phyloP scores from a whole-genome alignment of 352 stramenopile genomes.

The Saprolegnia diclina region DNA sequence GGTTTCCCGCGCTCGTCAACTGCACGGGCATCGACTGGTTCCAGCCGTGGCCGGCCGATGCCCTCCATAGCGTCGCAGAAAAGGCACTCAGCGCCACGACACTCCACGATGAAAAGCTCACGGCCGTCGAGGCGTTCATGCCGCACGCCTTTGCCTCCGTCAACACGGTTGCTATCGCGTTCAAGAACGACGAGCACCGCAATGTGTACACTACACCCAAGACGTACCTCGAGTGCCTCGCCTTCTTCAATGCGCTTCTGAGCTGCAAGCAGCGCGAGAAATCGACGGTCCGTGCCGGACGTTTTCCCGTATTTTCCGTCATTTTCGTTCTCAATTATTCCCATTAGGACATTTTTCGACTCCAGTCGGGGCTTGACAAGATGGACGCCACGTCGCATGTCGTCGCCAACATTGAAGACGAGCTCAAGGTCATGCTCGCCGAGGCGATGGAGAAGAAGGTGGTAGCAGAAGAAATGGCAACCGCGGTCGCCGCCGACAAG shows the following conservation, averaged over 20 bases:
- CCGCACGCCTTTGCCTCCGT: slow-evolving; percentile 91
- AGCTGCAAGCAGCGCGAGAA: slow-evolving; percentile 54
- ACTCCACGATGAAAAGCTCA: slow-evolving; percentile 39
- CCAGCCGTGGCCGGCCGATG: slow-evolving; percentile 88
- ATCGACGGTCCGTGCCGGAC: slow-evolving; percentile 29
- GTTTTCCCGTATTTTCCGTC: neutral
- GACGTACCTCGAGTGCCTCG: slow-evolving; percentile 89
- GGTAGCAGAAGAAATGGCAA: slow-evolving; percentile 89
- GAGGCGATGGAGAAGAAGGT: slow-evolving; percentile 90
- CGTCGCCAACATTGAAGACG: slow-evolving; percentile 89
- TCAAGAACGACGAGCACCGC: slow-evolving; percentile 70
- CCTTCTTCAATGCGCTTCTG: slow-evolving; percentile 79
- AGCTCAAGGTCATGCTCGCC: slow-evolving; percentile 85
- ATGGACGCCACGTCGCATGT: slow-evolving; percentile 84
- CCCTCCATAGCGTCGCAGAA: slow-evolving; percentile 84
- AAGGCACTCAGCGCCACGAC: slow-evolving; percentile 56
- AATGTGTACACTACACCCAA: slow-evolving; percentile 92
- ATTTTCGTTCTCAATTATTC: slow-evolving; percentile 23
- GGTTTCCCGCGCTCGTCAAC: slow-evolving; percentile 93
- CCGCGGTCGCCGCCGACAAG: slow-evolving; percentile 87
- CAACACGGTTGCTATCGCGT: slow-evolving; percentile 79
- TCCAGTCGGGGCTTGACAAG: slow-evolving; percentile 88
- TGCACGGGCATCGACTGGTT: slow-evolving; percentile 93
- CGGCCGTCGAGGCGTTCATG: slow-evolving; percentile 88
- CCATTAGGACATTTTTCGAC: slow-evolving; percentile 66